phyloP scores from a whole-genome alignment of 768 basidiomycete genomes.

The Saitozyma podzolica region DNA sequence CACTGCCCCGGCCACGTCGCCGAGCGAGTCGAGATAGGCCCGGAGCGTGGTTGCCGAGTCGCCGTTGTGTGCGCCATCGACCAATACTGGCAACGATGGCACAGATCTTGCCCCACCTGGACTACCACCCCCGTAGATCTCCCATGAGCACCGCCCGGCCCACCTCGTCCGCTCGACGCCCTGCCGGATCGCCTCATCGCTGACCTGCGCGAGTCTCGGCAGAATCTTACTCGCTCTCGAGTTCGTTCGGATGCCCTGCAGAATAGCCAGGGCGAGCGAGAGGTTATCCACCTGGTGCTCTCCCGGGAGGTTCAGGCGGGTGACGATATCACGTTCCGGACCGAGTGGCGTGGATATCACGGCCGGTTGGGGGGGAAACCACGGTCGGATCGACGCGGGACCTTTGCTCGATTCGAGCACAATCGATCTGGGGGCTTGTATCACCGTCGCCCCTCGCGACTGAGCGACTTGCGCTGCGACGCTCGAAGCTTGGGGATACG shows the following conservation, averaged over 20 bases:
- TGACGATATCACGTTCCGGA: slow-evolving; percentile 7
- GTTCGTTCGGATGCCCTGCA: slow-evolving; percentile 62
- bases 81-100: slow-evolving; percentile 57
- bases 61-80: slow-evolving; percentile 92
- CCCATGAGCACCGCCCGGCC: slow-evolving; percentile 79
- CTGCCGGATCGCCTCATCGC: slow-evolving; percentile 56
- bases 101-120: not conserved
- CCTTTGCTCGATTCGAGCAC: not conserved
- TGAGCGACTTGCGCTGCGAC: slow-evolving; percentile 18
- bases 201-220: slow-evolving; percentile 53
- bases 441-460: slow-evolving; percentile 13
- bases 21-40: slow-evolving; percentile 61
- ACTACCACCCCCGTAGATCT: slow-evolving; percentile 15
- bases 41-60: slow-evolving; percentile 71
- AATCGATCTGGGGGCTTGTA: slow-evolving; percentile 11
- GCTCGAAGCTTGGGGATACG: slow-evolving; percentile 60
- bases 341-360: not conserved
- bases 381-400: not conserved
- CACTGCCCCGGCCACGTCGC: slow-evolving; percentile 33
- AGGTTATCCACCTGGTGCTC: slow-evolving; percentile 83
- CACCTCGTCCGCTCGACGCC: slow-evolving; percentile 69
- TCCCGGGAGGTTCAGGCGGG: slow-evolving; percentile 67
- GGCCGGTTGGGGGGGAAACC: not conserved
- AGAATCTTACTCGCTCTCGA: slow-evolving; percentile 44
- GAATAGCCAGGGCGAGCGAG: slow-evolving; percentile 64